Conservation (phyloP, 176 grass and related monocot species). For the Luzula sylvatica region DNA sequence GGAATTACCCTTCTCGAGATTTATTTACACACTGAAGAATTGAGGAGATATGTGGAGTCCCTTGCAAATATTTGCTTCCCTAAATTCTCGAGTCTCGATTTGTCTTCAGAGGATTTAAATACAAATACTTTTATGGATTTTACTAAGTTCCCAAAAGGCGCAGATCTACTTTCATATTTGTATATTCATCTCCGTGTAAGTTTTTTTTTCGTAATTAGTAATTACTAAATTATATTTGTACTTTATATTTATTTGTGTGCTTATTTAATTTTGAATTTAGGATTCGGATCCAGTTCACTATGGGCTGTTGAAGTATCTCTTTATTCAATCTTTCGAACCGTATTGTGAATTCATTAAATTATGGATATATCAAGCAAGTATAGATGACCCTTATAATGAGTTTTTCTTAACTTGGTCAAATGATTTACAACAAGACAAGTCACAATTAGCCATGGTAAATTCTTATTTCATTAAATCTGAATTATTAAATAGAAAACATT, state of each 20-base stretch:
- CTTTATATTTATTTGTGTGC: slow-evolving; percentile 19
- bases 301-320: slow-evolving; percentile 77
- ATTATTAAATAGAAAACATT: background rate
- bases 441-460: slow-evolving; percentile 56
- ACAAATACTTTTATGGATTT: slow-evolving; percentile 62
- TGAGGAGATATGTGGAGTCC: slow-evolving; percentile 67
- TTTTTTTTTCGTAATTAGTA: slow-evolving; percentile 26
- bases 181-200: slow-evolving; percentile 96
- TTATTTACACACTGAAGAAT: slow-evolving; percentile 86
- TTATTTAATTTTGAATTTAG: slow-evolving; percentile 34
- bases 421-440: slow-evolving; percentile 27
- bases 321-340: slow-evolving; percentile 68
- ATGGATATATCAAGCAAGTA: slow-evolving; percentile 80
- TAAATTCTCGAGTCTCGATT: slow-evolving; percentile 51
- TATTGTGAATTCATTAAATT: slow-evolving; percentile 86
- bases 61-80: slow-evolving; percentile 95
- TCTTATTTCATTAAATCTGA: slow-evolving; percentile 26
- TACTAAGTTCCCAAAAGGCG: slow-evolving; percentile 71
- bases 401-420: slow-evolving; percentile 47
- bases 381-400: slow-evolving; percentile 79
- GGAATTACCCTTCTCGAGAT: slow-evolving; percentile 73
- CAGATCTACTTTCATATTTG: slow-evolving; percentile 90
- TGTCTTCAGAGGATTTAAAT: slow-evolving; percentile 70
- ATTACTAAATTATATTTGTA: slow-evolving; percentile 17
- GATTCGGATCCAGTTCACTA: slow-evolving; percentile 84